phyloP scores from a whole-genome alignment of 148 eudicot genomes.

The Heliamphora exappendiculata region DNA sequence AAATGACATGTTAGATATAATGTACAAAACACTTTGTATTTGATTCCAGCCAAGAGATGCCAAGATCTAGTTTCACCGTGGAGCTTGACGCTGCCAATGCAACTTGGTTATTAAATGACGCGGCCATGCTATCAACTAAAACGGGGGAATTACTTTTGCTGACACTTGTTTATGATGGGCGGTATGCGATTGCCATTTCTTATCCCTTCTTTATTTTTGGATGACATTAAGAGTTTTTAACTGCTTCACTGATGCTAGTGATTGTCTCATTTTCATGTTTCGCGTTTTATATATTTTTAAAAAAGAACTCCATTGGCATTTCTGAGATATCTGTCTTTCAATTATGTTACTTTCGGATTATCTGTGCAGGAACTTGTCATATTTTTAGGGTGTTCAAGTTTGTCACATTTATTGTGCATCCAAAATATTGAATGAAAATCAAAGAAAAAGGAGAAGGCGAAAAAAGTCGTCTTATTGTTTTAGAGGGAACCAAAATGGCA shows the following conservation, averaged over 20 bases:
- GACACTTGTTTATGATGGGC: constrained; percentile 92
- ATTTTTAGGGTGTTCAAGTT: not conserved
- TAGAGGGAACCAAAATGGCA: no score
- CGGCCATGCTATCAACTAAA: constrained; percentile 85
- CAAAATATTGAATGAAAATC: not conserved
- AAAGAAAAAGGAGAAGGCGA: not conserved
- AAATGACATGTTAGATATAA: not conserved
- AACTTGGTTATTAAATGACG: constrained; percentile 92
- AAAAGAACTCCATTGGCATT: not conserved
- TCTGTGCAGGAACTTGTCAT: not conserved
- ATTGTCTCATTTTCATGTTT: not conserved
- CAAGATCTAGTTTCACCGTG: constrained; percentile 64
- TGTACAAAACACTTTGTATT: not conserved
- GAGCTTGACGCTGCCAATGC: constrained; percentile 98
- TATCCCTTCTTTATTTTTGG: constrained; percentile 4
- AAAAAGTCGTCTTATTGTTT: not conserved
- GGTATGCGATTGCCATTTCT: constrained; percentile 37
- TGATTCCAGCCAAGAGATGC: constrained; percentile 70
- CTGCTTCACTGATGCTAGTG: not conserved
- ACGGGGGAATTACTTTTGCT: constrained; percentile 83
- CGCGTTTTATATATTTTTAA: not conserved
- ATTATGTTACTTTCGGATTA: not conserved
- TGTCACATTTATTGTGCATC: not conserved
- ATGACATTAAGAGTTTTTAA: not conserved
- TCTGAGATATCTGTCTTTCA: not conserved